These are phyloP conservation scores for Phytophthora meadii DNA, from an alignment of 352 stramenopile species.

Conservation along the genomic window DNA sequence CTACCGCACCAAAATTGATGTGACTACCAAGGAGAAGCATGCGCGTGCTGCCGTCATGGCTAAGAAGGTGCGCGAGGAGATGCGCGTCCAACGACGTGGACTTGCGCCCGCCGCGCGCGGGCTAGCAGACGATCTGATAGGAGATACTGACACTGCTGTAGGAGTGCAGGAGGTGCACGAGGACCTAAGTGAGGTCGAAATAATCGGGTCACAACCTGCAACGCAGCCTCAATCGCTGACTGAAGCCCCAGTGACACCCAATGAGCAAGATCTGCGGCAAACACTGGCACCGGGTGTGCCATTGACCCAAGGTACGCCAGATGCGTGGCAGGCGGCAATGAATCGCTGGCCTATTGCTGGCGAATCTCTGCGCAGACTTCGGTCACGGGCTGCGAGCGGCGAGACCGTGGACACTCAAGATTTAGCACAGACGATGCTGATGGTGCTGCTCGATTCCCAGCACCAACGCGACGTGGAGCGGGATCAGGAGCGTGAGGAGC, in stretches of 20 bases:
- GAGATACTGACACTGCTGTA: constrained; percentile 9
- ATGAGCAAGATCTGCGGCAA: constrained; percentile 34
- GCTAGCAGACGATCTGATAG: constrained; percentile 26
- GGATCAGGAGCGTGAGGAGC: constrained; percentile 37
- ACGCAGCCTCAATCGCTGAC: constrained; percentile 14
- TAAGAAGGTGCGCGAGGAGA: constrained; percentile 47
- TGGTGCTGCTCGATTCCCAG: constrained; percentile 41
- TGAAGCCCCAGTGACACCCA: constrained; percentile 24
- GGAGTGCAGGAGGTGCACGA: constrained; percentile 26
- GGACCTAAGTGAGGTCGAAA: constrained; percentile 31
- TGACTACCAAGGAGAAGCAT: constrained; percentile 35
- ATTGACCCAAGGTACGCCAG: constrained; percentile 20
- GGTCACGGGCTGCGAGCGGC: constrained; percentile 29
- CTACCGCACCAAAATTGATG: constrained; percentile 37
- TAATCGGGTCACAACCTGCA: constrained; percentile 20
- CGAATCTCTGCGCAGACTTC: constrained; percentile 28
- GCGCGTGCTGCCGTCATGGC: constrained; percentile 24
- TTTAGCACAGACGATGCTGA: constrained; percentile 38
- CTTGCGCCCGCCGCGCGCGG: constrained; percentile 6
- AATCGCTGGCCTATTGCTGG: constrained; percentile 32
- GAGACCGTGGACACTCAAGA: constrained; percentile 31
- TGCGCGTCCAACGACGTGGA: constrained; percentile 36
- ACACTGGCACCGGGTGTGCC: constrained; percentile 25
- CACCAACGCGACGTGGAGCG: constrained; percentile 41
- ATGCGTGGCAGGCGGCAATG: constrained; percentile 39